phyloP scores from a whole-genome alignment of 1,284 basidiomycete genomes.

The Tilletia walkeri region DNA sequence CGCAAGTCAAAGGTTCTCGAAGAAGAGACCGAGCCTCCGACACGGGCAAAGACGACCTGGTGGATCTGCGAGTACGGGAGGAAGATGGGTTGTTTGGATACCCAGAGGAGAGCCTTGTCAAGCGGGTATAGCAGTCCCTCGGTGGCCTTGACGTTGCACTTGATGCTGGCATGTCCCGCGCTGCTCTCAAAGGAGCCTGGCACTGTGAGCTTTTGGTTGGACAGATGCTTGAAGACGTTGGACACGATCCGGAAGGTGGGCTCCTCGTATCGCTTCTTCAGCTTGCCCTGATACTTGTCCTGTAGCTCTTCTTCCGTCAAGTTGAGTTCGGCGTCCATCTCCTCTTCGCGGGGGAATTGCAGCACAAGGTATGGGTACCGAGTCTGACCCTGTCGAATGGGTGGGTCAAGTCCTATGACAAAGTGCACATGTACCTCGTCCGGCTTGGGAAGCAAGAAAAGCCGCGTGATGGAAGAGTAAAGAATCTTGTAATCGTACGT shows the following conservation, averaged over 20 bases:
- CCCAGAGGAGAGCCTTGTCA: slow-evolving; percentile 96
- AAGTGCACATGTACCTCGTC: slow-evolving; percentile 96
- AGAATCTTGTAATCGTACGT: slow-evolving; percentile 99
- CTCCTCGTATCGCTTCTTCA: slow-evolving; percentile 87
- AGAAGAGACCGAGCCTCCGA: slow-evolving; percentile 83
- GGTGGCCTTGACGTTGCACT: slow-evolving; percentile 94
- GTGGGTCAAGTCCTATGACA: slow-evolving; percentile 65
- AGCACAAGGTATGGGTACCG: slow-evolving; percentile 96
- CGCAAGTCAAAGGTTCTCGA: slow-evolving; percentile 93
- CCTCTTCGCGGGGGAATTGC: slow-evolving; percentile 94
- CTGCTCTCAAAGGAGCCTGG: slow-evolving; percentile 57
- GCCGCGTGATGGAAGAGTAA: slow-evolving; percentile 80
- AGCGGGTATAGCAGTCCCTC: slow-evolving; percentile 97
- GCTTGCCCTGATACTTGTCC: slow-evolving; percentile 68
- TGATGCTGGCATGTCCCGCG: slow-evolving; percentile 66
- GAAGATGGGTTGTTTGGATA: slow-evolving; percentile 91
- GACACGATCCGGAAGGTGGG: slow-evolving; percentile 95
- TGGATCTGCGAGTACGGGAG: slow-evolving; percentile 88
- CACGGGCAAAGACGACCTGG: slow-evolving; percentile 85
- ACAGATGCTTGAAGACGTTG: slow-evolving; percentile 84
- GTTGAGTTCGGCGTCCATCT: slow-evolving; percentile 92
- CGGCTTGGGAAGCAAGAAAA: slow-evolving; percentile 88
- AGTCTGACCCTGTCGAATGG: slow-evolving; percentile 97
- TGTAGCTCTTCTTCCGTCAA: slow-evolving; percentile 67
- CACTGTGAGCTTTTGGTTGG: slow-evolving; percentile 83